A percentile compares a stretch with the other conserved stretches of the same genome.
These are phyloP conservation scores for Nakataea oryzae DNA, from an alignment of 2,329 filamentous ascomycete species.

Conservation along the genomic window DNA sequence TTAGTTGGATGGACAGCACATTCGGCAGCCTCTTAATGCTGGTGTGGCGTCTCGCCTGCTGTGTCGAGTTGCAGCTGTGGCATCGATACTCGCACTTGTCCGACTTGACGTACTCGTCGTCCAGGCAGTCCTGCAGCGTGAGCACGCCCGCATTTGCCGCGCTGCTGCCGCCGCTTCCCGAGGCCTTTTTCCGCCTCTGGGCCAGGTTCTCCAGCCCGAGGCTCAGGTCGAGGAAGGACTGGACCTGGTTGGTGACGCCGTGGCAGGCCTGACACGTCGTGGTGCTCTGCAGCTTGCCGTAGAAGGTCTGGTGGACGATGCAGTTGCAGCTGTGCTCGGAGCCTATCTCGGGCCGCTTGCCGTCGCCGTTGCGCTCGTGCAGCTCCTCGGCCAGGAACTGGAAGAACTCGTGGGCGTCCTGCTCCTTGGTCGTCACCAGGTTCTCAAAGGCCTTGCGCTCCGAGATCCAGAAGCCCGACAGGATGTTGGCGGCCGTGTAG, in stretches of 20 bases:
- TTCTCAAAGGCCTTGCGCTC: constrained; percentile 63
- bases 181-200: constrained; percentile 40
- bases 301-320: constrained; percentile 90
- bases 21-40: constrained; percentile 79
- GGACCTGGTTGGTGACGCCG: constrained; percentile 70
- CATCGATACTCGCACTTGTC: constrained; percentile 90
- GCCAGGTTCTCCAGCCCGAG: constrained; percentile 69
- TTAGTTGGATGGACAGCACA: constrained; percentile 84
- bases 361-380: constrained; percentile 69
- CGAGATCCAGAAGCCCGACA: constrained; percentile 83
- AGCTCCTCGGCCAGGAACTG: constrained; percentile 90
- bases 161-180: not conserved
- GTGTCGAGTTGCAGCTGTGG: constrained; percentile 63
- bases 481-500: constrained; percentile 80
- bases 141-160: constrained; percentile 18
- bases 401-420: constrained; percentile 96
- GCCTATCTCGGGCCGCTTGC: constrained; percentile 48
- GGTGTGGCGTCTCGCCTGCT: constrained; percentile 75
- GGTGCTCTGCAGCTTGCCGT: constrained; percentile 80
- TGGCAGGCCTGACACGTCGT: constrained; percentile 85
- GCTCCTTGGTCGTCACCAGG: constrained; percentile 83
- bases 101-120: constrained; percentile 73
- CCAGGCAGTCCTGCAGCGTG: constrained; percentile 64
- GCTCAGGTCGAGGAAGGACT: constrained; percentile 85
- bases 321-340: constrained; percentile 66